phyloP scores from a whole-genome alignment of 1,139 yeast species.

The Taiozyma sp. region DNA sequence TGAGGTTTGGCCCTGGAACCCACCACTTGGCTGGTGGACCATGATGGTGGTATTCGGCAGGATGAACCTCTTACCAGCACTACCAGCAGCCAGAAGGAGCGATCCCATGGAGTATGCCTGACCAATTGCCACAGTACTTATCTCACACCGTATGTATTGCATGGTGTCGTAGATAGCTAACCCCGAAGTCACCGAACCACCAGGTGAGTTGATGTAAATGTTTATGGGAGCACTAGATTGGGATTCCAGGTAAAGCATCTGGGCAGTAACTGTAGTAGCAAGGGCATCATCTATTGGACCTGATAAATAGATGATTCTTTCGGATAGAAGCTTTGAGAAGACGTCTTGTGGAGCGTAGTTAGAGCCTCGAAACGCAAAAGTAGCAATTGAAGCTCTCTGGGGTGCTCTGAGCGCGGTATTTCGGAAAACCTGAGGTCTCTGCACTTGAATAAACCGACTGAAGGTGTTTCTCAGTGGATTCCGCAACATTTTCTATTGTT shows the following conservation, averaged over 20 bases:
- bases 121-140: constrained; percentile 31
- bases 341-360: constrained; percentile 12
- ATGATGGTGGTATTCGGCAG: constrained; percentile 30
- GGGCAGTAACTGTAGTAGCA: constrained; percentile 31
- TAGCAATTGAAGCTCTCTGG: constrained; percentile 3
- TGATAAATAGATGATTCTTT: constrained; percentile 27
- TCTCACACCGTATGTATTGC: constrained; percentile 29
- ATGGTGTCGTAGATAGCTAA: constrained; percentile 32
- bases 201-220: constrained; percentile 31
- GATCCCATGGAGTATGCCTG: constrained; percentile 33
- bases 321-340: constrained; percentile 23
- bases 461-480: background rate
- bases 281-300: constrained; percentile 28
- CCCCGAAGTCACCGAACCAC: constrained; percentile 31
- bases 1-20: constrained; percentile 28
- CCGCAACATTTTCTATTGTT: background rate
- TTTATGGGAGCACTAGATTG: constrained; percentile 27
- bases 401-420: background rate
- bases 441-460: background rate
- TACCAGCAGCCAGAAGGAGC: constrained; percentile 27
- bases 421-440: background rate
- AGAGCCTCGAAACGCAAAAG: constrained; percentile 1
- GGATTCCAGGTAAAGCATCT: constrained; percentile 28
- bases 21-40: constrained; percentile 32
- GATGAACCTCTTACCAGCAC: constrained; percentile 25